Evolutionary conservation across 805 yeast species (phyloP).

Genomic region (Cyberlindnera samutprakarnensis): DNA sequence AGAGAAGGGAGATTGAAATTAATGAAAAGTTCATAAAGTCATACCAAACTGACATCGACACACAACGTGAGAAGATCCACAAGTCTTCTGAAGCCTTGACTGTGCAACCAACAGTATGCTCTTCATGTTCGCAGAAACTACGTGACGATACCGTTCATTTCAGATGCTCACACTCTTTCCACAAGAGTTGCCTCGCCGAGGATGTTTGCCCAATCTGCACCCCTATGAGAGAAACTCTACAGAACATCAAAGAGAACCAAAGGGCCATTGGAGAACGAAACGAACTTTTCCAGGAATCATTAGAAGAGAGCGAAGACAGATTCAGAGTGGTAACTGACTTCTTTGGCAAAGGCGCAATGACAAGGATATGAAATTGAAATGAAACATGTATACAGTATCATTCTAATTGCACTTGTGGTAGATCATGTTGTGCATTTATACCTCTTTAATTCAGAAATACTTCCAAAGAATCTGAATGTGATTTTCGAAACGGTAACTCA

Average conservation of each 20-base stretch:
- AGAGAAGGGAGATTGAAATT: slow-evolving; percentile 58
- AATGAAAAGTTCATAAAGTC: slow-evolving; percentile 59
- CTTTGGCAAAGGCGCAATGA: slow-evolving; percentile 85
- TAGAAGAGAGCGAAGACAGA: slow-evolving; percentile 47
- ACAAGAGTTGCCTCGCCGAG: slow-evolving; percentile 66
- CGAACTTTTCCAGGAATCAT: slow-evolving; percentile 52
- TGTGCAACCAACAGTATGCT: slow-evolving; percentile 26
- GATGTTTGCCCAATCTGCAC: slow-evolving; percentile 69
- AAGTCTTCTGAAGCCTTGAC: slow-evolving; percentile 35
- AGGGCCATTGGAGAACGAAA: slow-evolving; percentile 52
- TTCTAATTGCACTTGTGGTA: too few species aligned
- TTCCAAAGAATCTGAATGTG: too few species aligned
- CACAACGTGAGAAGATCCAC: slow-evolving; percentile 46
- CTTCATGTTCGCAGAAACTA: slow-evolving; percentile 31
- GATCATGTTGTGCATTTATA: too few species aligned
- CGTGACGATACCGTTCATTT: slow-evolving; percentile 81
- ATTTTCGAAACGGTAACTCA: too few species aligned
- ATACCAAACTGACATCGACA: slow-evolving; percentile 58
- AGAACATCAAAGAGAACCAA: slow-evolving; percentile 51
- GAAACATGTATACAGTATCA: too few species aligned
- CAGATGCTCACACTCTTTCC: slow-evolving; percentile 81
- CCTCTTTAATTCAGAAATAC: too few species aligned
- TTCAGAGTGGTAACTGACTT: slow-evolving; percentile 74
- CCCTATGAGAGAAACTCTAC: slow-evolving; percentile 61
- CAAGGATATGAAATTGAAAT: slow-evolving; percentile 24